Conservation (phyloP, 306 rosid species). For the Pterocarpus macrocarpus region DNA sequence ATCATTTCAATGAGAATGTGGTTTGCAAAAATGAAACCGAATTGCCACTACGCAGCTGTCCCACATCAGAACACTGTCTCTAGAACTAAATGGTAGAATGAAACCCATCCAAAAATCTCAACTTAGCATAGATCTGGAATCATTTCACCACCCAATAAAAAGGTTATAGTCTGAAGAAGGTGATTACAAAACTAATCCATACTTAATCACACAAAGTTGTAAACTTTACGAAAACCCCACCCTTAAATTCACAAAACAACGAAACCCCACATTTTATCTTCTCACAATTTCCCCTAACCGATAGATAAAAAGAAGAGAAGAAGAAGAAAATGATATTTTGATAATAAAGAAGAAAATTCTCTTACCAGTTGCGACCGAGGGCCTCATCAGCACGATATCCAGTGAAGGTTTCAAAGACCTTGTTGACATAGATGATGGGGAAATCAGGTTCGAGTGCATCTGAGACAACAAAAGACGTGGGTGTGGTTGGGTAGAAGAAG, state of each 20-base stretch:
- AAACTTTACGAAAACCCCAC: conserved; percentile 9
- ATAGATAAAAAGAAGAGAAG: not conserved
- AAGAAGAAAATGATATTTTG: not conserved
- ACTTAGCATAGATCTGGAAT: conserved; percentile 46
- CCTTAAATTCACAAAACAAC: conserved; percentile 17
- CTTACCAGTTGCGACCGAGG: conserved; percentile 91
- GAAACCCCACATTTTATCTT: conserved; percentile 12
- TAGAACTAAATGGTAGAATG: not conserved
- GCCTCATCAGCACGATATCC: conserved; percentile 95
- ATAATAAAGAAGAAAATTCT: not conserved
- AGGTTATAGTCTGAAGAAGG: conserved; percentile 12
- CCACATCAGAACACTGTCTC: conserved; percentile 14
- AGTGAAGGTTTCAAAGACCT: conserved; percentile 86
- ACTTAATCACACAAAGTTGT: not conserved
- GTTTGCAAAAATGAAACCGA: conserved; percentile 13
- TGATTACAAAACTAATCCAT: conserved; percentile 14
- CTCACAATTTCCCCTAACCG: not conserved
- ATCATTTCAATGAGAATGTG: conserved; percentile 20
- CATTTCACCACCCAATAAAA: conserved; percentile 33
- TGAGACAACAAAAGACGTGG: conserved; percentile 87
- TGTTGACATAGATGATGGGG: conserved; percentile 93
- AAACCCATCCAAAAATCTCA: conserved; percentile 12
- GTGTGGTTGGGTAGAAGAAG: conserved; percentile 69
- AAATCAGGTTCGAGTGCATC: conserved; percentile 93
- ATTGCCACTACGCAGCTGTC: not conserved